Evolutionary conservation across 257 asterid species (phyloP).

Genomic region (Mentha longifolia): DNA sequence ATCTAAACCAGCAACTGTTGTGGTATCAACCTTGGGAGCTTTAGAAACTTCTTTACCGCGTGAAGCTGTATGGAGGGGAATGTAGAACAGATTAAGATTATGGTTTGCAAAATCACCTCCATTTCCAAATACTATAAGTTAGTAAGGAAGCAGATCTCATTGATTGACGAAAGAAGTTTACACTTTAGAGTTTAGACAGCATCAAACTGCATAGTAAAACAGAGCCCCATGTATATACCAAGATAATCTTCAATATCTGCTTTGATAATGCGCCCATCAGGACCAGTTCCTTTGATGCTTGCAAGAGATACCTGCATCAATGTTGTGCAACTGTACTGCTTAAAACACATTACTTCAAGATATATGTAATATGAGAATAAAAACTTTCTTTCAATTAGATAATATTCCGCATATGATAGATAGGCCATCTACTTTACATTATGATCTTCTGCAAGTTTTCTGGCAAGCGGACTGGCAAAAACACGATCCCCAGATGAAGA

Average conservation of each 20-base stretch:
- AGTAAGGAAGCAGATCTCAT: conserved; percentile 9
- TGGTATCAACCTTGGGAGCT: conserved; percentile 59
- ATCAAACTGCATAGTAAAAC: conserved; percentile 10
- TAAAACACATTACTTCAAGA: conserved; percentile 19
- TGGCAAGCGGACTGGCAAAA: conserved; percentile 94
- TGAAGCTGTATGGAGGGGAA: conserved; percentile 65
- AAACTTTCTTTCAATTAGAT: conserved; percentile 2
- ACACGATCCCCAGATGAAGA: conserved; percentile 69
- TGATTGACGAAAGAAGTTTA: not conserved
- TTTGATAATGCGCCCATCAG: conserved; percentile 92
- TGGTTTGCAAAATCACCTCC: conserved; percentile 17
- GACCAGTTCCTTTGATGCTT: conserved; percentile 91
- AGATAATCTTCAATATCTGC: conserved; percentile 94
- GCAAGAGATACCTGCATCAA: conserved; percentile 72
- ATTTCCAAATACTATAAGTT: not conserved
- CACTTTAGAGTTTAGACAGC: not conserved
- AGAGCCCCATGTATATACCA: conserved; percentile 54
- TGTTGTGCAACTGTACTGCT: conserved; percentile 16
- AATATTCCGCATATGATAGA: conserved; percentile 13
- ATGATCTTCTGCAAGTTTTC: conserved; percentile 83
- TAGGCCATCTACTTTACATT: conserved; percentile 49
- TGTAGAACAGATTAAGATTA: conserved; percentile 30
- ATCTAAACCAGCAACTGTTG: conserved; percentile 53
- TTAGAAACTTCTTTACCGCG: conserved; percentile 64
- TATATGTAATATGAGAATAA: conserved; percentile 10